Percentiles rank a stretch among this genome's conserved stretches.
Evolutionary conservation across 441 rosid genomes (phyloP).

Genomic region (Jatropha podagrica): DNA sequence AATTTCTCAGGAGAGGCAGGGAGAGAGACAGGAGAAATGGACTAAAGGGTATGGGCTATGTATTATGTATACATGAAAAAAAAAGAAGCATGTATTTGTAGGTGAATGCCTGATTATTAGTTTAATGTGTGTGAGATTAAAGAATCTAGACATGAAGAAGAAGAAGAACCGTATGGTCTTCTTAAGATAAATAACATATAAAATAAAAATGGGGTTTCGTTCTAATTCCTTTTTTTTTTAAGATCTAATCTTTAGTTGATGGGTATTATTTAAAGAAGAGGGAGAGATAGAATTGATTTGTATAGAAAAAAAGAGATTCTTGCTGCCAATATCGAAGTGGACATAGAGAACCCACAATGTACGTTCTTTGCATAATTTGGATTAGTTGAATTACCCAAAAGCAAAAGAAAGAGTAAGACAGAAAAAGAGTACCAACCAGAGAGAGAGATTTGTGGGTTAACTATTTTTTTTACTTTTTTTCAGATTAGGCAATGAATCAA

Average conservation of each 20-base stretch:
- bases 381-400: slow-evolving; percentile 3
- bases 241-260: not conserved
- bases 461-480: not conserved
- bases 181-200: not conserved
- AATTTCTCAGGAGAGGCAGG: slow-evolving; percentile 25
- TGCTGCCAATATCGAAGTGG: slow-evolving; percentile 25
- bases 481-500: slow-evolving; percentile 16
- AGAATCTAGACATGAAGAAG: slow-evolving; percentile 16
- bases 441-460: slow-evolving; percentile 15
- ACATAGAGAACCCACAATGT: slow-evolving; percentile 36
- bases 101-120: slow-evolving; percentile 21
- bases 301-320: slow-evolving; percentile 31
- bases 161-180: not conserved
- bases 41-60: not conserved
- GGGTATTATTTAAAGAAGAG: slow-evolving; percentile 5
- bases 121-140: slow-evolving; percentile 20
- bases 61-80: not conserved
- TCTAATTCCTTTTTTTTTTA: no score
- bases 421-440: not conserved
- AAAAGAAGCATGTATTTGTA: not conserved
- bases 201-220: slow-evolving; percentile 13
- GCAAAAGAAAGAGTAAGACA: not conserved
- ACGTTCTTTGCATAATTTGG: slow-evolving; percentile 16
- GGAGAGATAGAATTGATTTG: slow-evolving; percentile 8
- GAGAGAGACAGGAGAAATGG: not conserved